A percentile compares a stretch with the other conserved stretches of the same genome.
These are phyloP conservation scores for Clarireedia hainanense DNA, from an alignment of 2,329 filamentous ascomycete species.

Conservation along the genomic window DNA sequence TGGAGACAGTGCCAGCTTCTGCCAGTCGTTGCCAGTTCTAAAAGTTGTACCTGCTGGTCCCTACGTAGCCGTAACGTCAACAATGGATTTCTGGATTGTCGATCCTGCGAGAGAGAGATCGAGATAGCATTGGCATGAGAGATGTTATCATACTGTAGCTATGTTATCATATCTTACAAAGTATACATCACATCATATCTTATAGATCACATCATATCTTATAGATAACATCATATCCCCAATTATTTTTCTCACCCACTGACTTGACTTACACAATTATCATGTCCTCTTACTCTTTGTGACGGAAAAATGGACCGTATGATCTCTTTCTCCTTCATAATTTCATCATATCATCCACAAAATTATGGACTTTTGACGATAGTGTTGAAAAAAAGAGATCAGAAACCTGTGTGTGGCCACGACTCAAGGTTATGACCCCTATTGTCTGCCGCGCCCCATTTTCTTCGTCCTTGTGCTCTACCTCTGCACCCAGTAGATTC, in stretches of 20 bases:
- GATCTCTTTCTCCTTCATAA: background rate
- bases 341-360: background rate
- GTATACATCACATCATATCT: too few species aligned
- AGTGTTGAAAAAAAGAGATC: too few species aligned
- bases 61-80: too few species aligned
- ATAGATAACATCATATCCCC: slow-evolving; percentile 6
- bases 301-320: too few species aligned
- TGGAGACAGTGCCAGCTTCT: too few species aligned
- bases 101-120: background rate
- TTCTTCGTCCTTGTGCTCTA: background rate
- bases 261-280: background rate
- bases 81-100: background rate
- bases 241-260: background rate
- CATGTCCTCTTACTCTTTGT: too few species aligned
- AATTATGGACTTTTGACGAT: too few species aligned
- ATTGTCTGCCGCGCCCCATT: background rate
- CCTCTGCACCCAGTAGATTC: too few species aligned
- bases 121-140: background rate
- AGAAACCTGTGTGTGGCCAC: background rate
- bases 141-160: background rate
- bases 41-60: background rate
- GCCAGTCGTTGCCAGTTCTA: too few species aligned
- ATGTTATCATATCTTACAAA: background rate
- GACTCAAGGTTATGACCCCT: background rate
- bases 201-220: too few species aligned